Conservation (phyloP, 2,329 filamentous ascomycete genomes). For the Nothophoma quercina region DNA sequence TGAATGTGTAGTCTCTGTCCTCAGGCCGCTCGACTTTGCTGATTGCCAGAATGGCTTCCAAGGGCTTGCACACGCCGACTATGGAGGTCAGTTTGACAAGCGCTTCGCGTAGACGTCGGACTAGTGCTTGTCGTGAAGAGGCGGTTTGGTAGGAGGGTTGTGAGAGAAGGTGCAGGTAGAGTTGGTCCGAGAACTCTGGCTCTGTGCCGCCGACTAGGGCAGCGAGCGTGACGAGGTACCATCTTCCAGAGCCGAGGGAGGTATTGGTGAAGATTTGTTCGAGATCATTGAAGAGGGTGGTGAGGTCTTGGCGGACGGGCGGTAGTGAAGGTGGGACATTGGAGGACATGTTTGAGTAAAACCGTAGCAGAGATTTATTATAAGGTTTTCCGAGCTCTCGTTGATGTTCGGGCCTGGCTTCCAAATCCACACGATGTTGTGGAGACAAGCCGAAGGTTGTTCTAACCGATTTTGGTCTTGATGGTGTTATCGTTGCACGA, state of each 20-base stretch:
- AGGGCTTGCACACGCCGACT: constrained; percentile 68
- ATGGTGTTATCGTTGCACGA: no score
- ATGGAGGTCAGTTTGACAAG: constrained; percentile 64
- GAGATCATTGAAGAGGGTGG: background rate
- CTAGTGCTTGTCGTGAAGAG: constrained; percentile 55
- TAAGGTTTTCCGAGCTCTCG: background rate
- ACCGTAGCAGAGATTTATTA: no score
- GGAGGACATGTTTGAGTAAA: background rate
- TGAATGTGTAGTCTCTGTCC: constrained; percentile 3
- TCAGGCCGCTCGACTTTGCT: constrained; percentile 1
- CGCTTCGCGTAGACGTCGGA: constrained; percentile 64
- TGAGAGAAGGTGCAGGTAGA: constrained; percentile 64
- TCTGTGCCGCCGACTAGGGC: constrained; percentile 60
- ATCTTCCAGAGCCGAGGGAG: constrained; percentile 53
- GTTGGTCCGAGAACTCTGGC: constrained; percentile 60
- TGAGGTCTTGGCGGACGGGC: background rate
- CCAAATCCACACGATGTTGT: no score
- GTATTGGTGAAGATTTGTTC: constrained; percentile 32
- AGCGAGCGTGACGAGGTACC: constrained; percentile 55
- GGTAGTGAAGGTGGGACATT: background rate
- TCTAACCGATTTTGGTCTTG: no score
- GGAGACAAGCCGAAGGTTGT: no score
- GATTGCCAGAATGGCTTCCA: constrained; percentile 67
- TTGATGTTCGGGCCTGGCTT: background rate
- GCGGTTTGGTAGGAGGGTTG: constrained; percentile 56